phyloP scores from a whole-genome alignment of 2,329 filamentous ascomycete genomes.

The Neofusicoccum parvum region DNA sequence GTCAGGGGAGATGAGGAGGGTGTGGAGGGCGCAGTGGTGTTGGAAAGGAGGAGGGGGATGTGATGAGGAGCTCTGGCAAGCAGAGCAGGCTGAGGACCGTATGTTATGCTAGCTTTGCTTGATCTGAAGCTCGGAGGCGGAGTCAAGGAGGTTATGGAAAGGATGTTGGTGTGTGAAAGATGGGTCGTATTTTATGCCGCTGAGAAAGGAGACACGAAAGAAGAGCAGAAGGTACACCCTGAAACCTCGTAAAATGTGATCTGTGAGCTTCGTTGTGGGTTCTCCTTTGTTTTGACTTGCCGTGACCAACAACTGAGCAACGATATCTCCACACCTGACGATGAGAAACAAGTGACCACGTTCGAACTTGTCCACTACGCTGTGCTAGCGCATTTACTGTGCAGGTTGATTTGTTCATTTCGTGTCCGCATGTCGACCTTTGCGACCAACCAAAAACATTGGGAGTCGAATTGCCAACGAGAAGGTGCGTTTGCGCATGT shows the following conservation, averaged over 20 bases:
- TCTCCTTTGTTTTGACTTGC: not conserved
- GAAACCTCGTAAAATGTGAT: not conserved
- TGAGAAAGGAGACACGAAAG: too few relatives aligned
- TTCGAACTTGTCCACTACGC: too few relatives aligned
- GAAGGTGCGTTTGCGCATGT: too few relatives aligned
- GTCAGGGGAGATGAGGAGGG: not conserved
- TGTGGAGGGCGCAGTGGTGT: not conserved
- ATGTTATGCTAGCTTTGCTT: not conserved
- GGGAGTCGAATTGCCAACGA: too few relatives aligned
- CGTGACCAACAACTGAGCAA: not conserved
- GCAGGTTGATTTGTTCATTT: not conserved
- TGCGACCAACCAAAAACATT: too few relatives aligned
- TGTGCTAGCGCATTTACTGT: too few relatives aligned
- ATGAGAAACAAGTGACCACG: too few relatives aligned
- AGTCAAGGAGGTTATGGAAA: not conserved
- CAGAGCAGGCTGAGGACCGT: too few relatives aligned
- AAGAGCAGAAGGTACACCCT: too few relatives aligned
- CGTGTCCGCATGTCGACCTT: too few relatives aligned
- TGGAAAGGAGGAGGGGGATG: not conserved
- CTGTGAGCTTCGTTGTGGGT: not conserved
- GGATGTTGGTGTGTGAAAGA: not conserved
- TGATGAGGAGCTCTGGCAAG: too few relatives aligned
- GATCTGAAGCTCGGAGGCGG: not conserved
- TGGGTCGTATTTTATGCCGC: not conserved
- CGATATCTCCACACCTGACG: not conserved